A percentile compares a stretch with the other conserved stretches of the same genome.
phyloP scores from a whole-genome alignment of 371 early-diverging fungal genomes.

The Mortierella sp. region DNA sequence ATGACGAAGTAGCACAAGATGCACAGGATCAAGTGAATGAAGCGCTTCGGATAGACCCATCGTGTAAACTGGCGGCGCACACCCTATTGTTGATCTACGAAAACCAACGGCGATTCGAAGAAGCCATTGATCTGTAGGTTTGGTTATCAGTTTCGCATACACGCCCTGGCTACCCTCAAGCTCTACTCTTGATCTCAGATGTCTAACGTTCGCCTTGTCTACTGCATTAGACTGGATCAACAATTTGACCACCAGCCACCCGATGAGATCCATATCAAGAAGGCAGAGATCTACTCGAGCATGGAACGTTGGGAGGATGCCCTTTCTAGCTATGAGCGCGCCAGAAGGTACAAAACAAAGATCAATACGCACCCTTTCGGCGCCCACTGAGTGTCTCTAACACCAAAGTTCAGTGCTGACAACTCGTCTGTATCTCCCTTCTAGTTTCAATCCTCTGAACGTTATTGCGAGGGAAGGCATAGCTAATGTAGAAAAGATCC shows the following conservation, averaged over 20 bases:
- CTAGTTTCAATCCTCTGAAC: slow-evolving; percentile 33
- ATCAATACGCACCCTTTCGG: not conserved
- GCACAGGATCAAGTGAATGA: slow-evolving; percentile 16
- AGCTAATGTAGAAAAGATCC: slow-evolving; percentile 25
- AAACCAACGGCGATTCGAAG: slow-evolving; percentile 22
- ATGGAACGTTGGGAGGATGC: slow-evolving; percentile 38
- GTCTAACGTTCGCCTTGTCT: not conserved
- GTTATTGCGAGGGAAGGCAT: slow-evolving; percentile 23
- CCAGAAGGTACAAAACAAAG: slow-evolving; percentile 20
- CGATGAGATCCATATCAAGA: slow-evolving; percentile 25
- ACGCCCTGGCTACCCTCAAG: no score
- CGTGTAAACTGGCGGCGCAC: slow-evolving; percentile 28
- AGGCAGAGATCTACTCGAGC: slow-evolving; percentile 31
- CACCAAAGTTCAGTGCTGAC: not conserved
- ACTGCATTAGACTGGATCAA: slow-evolving; percentile 25
- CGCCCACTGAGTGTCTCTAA: not conserved
- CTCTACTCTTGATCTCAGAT: not conserved
- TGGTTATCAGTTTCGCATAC: not conserved
- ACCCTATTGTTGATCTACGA: slow-evolving; percentile 24
- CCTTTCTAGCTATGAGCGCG: slow-evolving; percentile 25
- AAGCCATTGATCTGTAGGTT: slow-evolving; percentile 38
- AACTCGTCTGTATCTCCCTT: not conserved
- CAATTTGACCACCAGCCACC: slow-evolving; percentile 37
- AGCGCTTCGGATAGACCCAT: slow-evolving; percentile 39
- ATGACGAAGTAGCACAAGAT: slow-evolving; percentile 13